Evolutionary conservation across 2,329 filamentous ascomycete genomes (phyloP).

Genomic region (Fusarium nelsonii): DNA sequence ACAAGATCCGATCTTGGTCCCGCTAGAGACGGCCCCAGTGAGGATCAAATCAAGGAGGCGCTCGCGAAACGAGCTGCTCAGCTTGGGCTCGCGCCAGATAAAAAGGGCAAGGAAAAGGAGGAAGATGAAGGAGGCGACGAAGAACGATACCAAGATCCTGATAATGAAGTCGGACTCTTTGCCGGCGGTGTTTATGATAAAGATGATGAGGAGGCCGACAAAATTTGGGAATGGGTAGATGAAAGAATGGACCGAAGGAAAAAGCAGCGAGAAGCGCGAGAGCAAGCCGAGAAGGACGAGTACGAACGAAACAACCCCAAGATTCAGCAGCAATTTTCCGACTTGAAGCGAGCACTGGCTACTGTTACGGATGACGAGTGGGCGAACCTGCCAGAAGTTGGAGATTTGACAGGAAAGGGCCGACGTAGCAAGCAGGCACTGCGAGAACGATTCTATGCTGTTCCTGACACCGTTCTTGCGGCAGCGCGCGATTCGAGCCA

Average conservation of each 20-base stretch:
- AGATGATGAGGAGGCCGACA: slow-evolving; percentile 96
- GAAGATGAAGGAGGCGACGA: slow-evolving; percentile 81
- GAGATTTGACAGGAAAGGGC: slow-evolving; percentile 95
- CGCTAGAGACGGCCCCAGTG: slow-evolving; percentile 92
- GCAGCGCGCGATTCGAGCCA: slow-evolving; percentile 84
- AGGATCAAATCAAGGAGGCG: slow-evolving; percentile 98
- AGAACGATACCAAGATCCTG: slow-evolving; percentile 91
- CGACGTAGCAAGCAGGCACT: slow-evolving; percentile 85
- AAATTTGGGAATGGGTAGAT: slow-evolving; percentile 95
- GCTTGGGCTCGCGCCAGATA: slow-evolving; percentile 77
- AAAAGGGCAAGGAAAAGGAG: slow-evolving; percentile 76
- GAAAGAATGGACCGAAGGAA: slow-evolving; percentile 96
- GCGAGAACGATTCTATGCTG: slow-evolving; percentile 90
- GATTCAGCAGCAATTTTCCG: slow-evolving; percentile 97
- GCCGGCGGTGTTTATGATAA: slow-evolving; percentile 96
- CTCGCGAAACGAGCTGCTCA: slow-evolving; percentile 92
- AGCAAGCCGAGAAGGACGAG: slow-evolving; percentile 90
- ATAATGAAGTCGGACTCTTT: slow-evolving; percentile 96
- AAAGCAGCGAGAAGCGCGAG: slow-evolving; percentile 93
- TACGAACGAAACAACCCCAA: slow-evolving; percentile 98
- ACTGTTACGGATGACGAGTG: slow-evolving; percentile 95
- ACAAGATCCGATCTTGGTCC: slow-evolving; percentile 97
- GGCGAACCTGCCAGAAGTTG: slow-evolving; percentile 94
- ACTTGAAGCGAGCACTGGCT: slow-evolving; percentile 89
- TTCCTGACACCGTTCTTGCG: slow-evolving; percentile 94